Evolutionary conservation across 2,329 filamentous ascomycete species (phyloP).

Genomic region (Proliferodiscus dingleyae): DNA sequence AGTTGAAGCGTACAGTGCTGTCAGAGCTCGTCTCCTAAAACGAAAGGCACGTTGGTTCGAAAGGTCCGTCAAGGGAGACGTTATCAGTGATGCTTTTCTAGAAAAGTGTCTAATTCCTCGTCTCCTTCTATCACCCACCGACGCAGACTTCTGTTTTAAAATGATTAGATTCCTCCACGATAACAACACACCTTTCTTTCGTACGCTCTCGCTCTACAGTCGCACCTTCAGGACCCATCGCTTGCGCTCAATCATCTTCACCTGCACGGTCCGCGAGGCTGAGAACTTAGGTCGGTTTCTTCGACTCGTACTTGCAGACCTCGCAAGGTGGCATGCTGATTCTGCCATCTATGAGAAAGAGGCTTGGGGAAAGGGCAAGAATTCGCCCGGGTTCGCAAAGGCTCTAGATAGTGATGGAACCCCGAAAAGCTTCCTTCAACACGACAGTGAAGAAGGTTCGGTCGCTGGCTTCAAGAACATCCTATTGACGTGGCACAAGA

Average conservation of each 20-base stretch:
- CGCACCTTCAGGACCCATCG: constrained; percentile 80
- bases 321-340: constrained; percentile 79
- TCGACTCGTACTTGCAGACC: constrained; percentile 72
- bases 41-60: constrained; percentile 79
- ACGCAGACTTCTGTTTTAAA: constrained; percentile 83
- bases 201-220: constrained; percentile 77
- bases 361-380: constrained; percentile 61
- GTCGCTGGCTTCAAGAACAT: constrained; percentile 74
- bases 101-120: constrained; percentile 93
- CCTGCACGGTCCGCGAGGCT: constrained; percentile 83
- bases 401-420: constrained; percentile 66
- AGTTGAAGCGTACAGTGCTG: constrained; percentile 61
- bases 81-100: constrained; percentile 70
- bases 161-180: constrained; percentile 86
- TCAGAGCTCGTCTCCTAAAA: constrained; percentile 63
- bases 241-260: constrained; percentile 77
- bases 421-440: constrained; percentile 68
- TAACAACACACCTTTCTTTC: constrained; percentile 79
- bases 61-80: constrained; percentile 56
- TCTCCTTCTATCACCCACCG: constrained; percentile 74
- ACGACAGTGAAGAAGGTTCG: constrained; percentile 52
- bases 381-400: constrained; percentile 74
- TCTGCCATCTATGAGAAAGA: constrained; percentile 75
- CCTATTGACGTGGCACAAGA: constrained; percentile 85
- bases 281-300: constrained; percentile 92